Evolutionary conservation across 2,329 filamentous ascomycete species (phyloP).

Genomic region (Colletotrichum tropicale): DNA sequence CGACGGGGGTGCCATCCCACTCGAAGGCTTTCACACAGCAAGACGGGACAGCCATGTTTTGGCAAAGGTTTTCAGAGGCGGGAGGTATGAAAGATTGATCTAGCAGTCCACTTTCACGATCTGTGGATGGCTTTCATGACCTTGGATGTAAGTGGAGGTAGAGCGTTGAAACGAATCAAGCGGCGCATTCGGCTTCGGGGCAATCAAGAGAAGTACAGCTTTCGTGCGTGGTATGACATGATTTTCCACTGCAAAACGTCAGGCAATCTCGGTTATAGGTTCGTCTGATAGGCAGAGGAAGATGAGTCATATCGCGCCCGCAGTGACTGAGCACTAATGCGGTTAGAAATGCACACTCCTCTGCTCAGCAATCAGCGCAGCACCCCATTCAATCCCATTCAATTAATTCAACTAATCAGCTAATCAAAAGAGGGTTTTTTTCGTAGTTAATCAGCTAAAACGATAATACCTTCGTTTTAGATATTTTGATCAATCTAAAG

Average conservation of each 20-base stretch:
- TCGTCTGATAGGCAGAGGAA: neutral
- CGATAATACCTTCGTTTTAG: too few species aligned
- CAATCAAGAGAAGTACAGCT: neutral
- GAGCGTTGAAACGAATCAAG: neutral
- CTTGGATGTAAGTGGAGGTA: neutral
- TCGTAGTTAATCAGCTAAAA: too few species aligned
- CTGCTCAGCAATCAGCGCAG: neutral
- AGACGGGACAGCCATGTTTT: neutral
- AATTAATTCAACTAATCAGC: too few species aligned
- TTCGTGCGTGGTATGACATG: neutral
- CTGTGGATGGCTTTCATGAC: neutral
- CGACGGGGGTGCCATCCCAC: constrained; percentile 43
- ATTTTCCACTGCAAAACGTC: neutral
- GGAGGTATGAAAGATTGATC: neutral
- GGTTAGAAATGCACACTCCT: neutral
- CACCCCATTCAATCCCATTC: too few species aligned
- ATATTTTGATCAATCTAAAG: too few species aligned
- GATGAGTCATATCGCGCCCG: neutral
- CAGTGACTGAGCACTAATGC: neutral
- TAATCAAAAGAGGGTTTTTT: too few species aligned
- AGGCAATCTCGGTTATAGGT: neutral
- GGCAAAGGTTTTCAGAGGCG: neutral
- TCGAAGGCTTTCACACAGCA: constrained; percentile 41
- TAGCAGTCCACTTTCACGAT: neutral
- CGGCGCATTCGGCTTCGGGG: neutral